Evolutionary conservation across 768 basidiomycete genomes (phyloP).

Genomic region (Flagelloscypha sp.): DNA sequence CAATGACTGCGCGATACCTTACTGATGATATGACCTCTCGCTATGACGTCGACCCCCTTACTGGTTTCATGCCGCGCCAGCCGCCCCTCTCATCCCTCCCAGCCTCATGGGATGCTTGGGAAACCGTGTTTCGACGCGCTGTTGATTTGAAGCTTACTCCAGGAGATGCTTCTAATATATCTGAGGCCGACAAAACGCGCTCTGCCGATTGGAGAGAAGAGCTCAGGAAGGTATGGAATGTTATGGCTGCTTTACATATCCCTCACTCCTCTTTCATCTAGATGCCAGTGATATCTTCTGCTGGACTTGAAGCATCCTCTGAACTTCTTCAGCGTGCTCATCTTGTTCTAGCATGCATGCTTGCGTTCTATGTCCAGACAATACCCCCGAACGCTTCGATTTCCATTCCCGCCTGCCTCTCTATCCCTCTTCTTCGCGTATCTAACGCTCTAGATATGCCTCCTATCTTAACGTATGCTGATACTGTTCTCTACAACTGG

Average conservation of each 20-base stretch:
- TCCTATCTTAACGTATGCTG: slow-evolving; percentile 53
- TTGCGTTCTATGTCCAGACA: slow-evolving; percentile 50
- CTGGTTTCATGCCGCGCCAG: slow-evolving; percentile 61
- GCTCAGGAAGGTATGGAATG: no score
- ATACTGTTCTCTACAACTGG: slow-evolving; percentile 55
- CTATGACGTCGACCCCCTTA: slow-evolving; percentile 66
- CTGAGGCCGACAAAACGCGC: no score
- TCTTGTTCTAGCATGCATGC: slow-evolving; percentile 43
- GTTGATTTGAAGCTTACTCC: slow-evolving; percentile 27
- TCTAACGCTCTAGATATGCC: slow-evolving; percentile 45
- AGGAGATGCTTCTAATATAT: no score
- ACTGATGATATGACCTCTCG: no score
- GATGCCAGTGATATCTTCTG: no score
- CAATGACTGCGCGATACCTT: no score
- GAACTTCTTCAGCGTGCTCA: slow-evolving; percentile 51
- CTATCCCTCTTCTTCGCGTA: slow-evolving; percentile 40
- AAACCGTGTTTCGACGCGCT: slow-evolving; percentile 30
- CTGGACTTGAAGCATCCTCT: no score
- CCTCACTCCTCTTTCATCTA: no score
- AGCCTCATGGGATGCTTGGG: slow-evolving; percentile 44
- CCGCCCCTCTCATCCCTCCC: slow-evolving; percentile 43
- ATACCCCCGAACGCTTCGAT: slow-evolving; percentile 22
- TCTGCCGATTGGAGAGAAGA: no score
- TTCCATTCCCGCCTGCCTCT: slow-evolving; percentile 38
- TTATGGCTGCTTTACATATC: no score